phyloP scores from a whole-genome alignment of 140 eudicot species.

The Stevia rebaudiana region DNA sequence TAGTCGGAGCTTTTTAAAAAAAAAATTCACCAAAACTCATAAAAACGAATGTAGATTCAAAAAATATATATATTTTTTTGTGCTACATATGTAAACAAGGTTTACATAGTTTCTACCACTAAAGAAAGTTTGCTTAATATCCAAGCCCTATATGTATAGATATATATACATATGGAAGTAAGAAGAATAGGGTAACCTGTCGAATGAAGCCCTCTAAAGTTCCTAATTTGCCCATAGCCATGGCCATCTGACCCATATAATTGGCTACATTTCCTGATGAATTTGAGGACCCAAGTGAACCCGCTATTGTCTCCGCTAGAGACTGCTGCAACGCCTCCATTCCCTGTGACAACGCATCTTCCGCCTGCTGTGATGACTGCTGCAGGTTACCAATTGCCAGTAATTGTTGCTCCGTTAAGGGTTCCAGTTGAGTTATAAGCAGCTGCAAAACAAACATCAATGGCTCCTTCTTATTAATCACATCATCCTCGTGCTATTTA shows the following conservation, averaged over 20 bases:
- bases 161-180: not conserved
- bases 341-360: slow-evolving; percentile 51
- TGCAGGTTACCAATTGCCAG: slow-evolving; percentile 51
- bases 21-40: too few relatives aligned
- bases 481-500: not conserved
- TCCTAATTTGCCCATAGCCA: slow-evolving; percentile 76
- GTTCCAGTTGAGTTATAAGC: slow-evolving; percentile 59
- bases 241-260: slow-evolving; percentile 81
- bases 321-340: slow-evolving; percentile 59
- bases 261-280: slow-evolving; percentile 64
- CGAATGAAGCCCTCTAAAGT: slow-evolving; percentile 66
- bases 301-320: slow-evolving; percentile 51
- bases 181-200: slow-evolving; percentile 35
- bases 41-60: too few relatives aligned
- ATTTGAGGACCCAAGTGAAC: slow-evolving; percentile 43
- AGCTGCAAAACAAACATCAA: slow-evolving; percentile 35
- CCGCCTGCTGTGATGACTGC: slow-evolving; percentile 57
- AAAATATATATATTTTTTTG: too few relatives aligned
- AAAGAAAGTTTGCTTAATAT: too few relatives aligned
- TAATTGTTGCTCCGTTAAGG: slow-evolving; percentile 64
- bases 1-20: too few relatives aligned
- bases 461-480: not conserved
- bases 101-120: too few relatives aligned
- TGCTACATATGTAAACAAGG: too few relatives aligned
- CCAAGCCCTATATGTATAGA: too few relatives aligned